Percentiles rank a stretch among this genome's conserved stretches.
Conservation (phyloP, 1,139 yeast genomes). For the Candida gigantensis region DNA sequence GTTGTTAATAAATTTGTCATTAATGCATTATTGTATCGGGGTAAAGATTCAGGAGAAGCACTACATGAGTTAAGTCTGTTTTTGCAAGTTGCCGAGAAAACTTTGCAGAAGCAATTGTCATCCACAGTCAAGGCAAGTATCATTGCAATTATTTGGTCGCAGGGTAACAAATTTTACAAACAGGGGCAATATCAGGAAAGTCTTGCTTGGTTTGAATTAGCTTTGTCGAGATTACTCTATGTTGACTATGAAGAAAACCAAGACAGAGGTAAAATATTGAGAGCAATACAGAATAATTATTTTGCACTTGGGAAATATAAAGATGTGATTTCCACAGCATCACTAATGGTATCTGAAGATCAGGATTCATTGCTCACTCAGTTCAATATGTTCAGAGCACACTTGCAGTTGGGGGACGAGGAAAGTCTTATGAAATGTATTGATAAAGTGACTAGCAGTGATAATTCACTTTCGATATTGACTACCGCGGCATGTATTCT, state of each 20-base stretch:
- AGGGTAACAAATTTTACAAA: slow-evolving; percentile 23
- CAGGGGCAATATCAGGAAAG: slow-evolving; percentile 16
- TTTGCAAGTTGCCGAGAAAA: slow-evolving; percentile 22
- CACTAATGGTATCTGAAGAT: slow-evolving; percentile 13
- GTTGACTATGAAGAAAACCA: slow-evolving; percentile 18
- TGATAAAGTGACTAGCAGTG: slow-evolving; percentile 8
- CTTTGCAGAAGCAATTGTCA: slow-evolving; percentile 19
- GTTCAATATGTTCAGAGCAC: slow-evolving; percentile 24
- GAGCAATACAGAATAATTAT: slow-evolving; percentile 25
- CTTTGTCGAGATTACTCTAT: slow-evolving; percentile 21
- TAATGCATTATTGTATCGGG: slow-evolving; percentile 7
- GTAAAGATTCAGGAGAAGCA: neutral
- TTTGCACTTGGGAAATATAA: slow-evolving; percentile 16
- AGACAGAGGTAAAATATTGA: slow-evolving; percentile 23
- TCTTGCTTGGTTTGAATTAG: slow-evolving; percentile 24
- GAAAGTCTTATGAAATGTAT: slow-evolving; percentile 11
- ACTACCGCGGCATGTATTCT: slow-evolving; percentile 20
- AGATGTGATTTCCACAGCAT: slow-evolving; percentile 12
- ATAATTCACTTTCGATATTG: slow-evolving; percentile 12
- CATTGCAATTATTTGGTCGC: slow-evolving; percentile 31
- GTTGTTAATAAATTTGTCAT: slow-evolving; percentile 15
- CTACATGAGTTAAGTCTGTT: slow-evolving; percentile 12
- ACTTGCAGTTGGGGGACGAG: slow-evolving; percentile 16
- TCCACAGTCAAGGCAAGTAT: slow-evolving; percentile 21
- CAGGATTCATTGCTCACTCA: slow-evolving; percentile 21